Evolutionary conservation across 768 basidiomycete genomes (phyloP).

Genomic region (Leccinum longicurvipes): DNA sequence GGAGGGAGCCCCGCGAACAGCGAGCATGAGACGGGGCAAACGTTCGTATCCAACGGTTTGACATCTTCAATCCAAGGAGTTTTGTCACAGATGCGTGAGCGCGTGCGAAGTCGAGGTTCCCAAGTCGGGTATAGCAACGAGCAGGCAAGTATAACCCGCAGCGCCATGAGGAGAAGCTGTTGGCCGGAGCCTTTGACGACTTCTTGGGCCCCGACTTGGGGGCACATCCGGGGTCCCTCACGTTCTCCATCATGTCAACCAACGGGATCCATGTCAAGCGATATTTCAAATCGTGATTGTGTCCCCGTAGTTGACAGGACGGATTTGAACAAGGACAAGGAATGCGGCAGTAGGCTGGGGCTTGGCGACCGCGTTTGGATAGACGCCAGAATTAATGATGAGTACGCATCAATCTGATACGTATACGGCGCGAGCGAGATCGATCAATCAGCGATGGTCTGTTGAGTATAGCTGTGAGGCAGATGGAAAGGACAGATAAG

Average conservation of each 20-base stretch:
- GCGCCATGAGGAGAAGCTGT: constrained; percentile 21
- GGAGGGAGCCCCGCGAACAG: constrained; percentile 16
- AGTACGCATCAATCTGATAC: constrained; percentile 10
- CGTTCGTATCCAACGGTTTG: constrained; percentile 9
- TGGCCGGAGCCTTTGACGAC: constrained; percentile 7
- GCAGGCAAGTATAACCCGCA: constrained; percentile 13
- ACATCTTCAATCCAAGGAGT: constrained; percentile 13
- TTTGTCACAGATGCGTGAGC: constrained; percentile 21
- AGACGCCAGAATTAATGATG: constrained; percentile 4
- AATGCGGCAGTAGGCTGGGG: constrained; percentile 22
- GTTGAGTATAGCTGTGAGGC: background rate
- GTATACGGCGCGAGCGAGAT: constrained; percentile 3
- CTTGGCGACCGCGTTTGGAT: constrained; percentile 21
- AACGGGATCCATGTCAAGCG: background rate
- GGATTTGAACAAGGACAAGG: constrained; percentile 15
- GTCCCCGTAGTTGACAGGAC: constrained; percentile 17
- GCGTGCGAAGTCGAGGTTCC: constrained; percentile 16
- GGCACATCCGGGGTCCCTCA: constrained; percentile 12
- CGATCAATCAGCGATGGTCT: constrained; percentile 16
- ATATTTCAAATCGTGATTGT: constrained; percentile 18
- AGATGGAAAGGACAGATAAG: background rate
- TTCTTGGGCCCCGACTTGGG: constrained; percentile 1
- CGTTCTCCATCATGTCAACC: constrained; percentile 6
- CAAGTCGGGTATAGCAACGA: constrained; percentile 23
- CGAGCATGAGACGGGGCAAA: background rate